These are phyloP conservation scores for Fraxinus quadrangulata DNA, from an alignment of 257 asterid genomes.

Conservation along the genomic window DNA sequence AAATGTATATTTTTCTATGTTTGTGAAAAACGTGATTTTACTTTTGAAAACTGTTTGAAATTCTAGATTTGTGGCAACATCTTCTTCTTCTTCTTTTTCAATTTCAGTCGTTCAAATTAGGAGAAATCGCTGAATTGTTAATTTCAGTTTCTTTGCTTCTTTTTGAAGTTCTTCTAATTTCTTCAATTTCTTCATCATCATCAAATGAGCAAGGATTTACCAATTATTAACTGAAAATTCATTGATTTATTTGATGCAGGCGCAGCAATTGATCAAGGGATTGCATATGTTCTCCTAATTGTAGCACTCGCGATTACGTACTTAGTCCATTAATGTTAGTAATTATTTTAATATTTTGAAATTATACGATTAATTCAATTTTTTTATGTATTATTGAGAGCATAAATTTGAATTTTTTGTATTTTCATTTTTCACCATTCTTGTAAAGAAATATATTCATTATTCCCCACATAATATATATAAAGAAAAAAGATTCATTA, in stretches of 20 bases:
- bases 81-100: too few relatives aligned
- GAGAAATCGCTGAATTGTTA: too few relatives aligned
- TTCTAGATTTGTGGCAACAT: not conserved
- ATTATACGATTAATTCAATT: too few relatives aligned
- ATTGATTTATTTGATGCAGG: conserved; percentile 40
- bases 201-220: not conserved
- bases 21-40: not conserved
- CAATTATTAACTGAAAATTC: not conserved
- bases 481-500: too few relatives aligned
- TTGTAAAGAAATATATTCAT: too few relatives aligned
- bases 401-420: too few relatives aligned
- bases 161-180: not conserved
- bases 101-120: too few relatives aligned
- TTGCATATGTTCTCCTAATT: conserved; percentile 57
- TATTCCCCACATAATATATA: too few relatives aligned
- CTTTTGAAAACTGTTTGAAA: not conserved
- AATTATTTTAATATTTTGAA: too few relatives aligned
- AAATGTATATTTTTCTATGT: not conserved
- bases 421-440: too few relatives aligned
- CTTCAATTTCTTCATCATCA: too few relatives aligned
- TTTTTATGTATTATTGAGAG: too few relatives aligned
- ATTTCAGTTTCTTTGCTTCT: not conserved
- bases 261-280: conserved; percentile 63
- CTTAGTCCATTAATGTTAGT: conserved; percentile 43
- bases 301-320: conserved; percentile 64